Evolutionary conservation across 345 rosid species (phyloP).

Genomic region (Sonneratia alba): DNA sequence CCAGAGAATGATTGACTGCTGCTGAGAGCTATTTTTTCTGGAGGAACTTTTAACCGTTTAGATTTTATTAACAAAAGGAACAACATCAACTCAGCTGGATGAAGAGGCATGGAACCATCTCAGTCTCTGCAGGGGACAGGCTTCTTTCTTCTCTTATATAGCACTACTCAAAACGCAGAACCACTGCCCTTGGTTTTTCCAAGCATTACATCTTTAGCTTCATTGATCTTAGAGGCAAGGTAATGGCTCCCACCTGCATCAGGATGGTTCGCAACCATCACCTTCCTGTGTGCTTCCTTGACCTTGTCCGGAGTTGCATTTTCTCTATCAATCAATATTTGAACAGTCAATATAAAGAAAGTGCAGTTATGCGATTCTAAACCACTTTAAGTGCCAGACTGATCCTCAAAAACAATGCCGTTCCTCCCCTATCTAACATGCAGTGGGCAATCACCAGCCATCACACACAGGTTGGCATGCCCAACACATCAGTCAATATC

Average conservation of each 20-base stretch:
- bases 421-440: background rate
- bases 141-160: background rate
- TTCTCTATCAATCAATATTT: slow-evolving; percentile 38
- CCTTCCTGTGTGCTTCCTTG: slow-evolving; percentile 82
- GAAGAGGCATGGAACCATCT: background rate
- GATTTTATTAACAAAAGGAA: background rate
- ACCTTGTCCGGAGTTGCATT: slow-evolving; percentile 54
- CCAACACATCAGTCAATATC: too few species aligned
- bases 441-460: background rate
- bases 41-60: background rate
- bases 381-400: background rate
- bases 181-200: slow-evolving; percentile 60
- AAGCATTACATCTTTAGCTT: slow-evolving; percentile 78
- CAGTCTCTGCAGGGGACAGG: background rate
- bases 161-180: slow-evolving; percentile 42
- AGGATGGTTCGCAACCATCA: slow-evolving; percentile 90
- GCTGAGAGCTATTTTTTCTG: background rate
- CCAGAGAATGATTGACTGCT: background rate
- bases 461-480: background rate
- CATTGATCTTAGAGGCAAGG: slow-evolving; percentile 85
- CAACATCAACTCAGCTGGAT: background rate
- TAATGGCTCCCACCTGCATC: slow-evolving; percentile 93
- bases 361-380: background rate
- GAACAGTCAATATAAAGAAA: background rate
- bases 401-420: background rate